Percentiles rank a stretch among this genome's conserved stretches.
These are phyloP conservation scores for Lumnitzera littorea DNA, from an alignment of 345 rosid genomes.

Conservation along the genomic window DNA sequence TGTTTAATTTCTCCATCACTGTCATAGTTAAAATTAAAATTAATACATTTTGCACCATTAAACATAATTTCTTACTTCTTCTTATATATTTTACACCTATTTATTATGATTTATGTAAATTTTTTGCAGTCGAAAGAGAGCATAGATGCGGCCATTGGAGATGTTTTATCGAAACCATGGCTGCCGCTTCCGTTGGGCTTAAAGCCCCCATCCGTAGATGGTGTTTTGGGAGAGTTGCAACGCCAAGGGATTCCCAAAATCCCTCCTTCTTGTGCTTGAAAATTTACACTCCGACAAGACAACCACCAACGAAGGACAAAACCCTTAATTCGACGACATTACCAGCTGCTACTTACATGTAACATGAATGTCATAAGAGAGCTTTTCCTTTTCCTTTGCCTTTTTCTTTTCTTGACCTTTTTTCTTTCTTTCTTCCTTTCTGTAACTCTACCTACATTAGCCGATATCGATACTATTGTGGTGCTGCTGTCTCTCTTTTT, in stretches of 20 bases:
- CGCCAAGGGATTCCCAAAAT: slow-evolving; percentile 73
- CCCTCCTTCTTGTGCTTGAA: slow-evolving; percentile 50
- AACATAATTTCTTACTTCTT: no score
- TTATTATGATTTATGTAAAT: background rate
- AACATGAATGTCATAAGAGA: slow-evolving; percentile 13
- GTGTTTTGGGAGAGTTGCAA: slow-evolving; percentile 72
- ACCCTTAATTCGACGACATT: slow-evolving; percentile 30
- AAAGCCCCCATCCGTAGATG: slow-evolving; percentile 64
- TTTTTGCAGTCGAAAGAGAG: slow-evolving; percentile 68
- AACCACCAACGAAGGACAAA: background rate
- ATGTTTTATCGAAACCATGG: slow-evolving; percentile 88
- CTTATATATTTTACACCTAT: no score
- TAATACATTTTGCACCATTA: no score
- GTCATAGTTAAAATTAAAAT: no score
- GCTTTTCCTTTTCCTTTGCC: slow-evolving; percentile 1
- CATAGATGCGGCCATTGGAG: slow-evolving; percentile 83
- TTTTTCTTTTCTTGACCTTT: background rate
- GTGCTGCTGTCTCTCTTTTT: no score
- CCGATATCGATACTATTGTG: no score
- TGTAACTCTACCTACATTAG: no score
- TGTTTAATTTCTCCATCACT: no score
- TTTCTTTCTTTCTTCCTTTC: no score
- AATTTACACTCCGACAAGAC: background rate
- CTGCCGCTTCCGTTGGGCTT: slow-evolving; percentile 84
- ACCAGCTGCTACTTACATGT: slow-evolving; percentile 12